phyloP scores from a whole-genome alignment of 768 basidiomycete species.

The Daedaleopsis nitida region DNA sequence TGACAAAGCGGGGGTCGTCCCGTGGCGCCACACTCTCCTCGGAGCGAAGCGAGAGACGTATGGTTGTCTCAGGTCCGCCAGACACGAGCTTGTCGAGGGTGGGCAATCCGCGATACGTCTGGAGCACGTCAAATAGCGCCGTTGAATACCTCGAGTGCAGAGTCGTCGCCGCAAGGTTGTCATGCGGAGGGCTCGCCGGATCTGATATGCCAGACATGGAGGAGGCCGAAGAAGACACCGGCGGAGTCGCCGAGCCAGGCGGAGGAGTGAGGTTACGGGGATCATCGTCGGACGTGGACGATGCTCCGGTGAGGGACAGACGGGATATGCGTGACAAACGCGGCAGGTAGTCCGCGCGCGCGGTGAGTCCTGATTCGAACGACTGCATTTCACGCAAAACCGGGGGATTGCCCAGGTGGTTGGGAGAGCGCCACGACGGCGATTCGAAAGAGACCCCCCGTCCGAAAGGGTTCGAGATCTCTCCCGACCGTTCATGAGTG shows the following conservation, averaged over 20 bases:
- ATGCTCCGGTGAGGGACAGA: constrained; percentile 13
- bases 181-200: constrained; percentile 31
- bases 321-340: constrained; percentile 21
- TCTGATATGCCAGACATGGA: constrained; percentile 16
- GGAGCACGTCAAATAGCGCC: constrained; percentile 79
- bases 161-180: constrained; percentile 46
- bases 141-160: constrained; percentile 68
- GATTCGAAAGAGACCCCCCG: constrained; percentile 61
- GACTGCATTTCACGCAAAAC: constrained; percentile 84
- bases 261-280: constrained; percentile 9
- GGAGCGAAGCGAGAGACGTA: constrained; percentile 66
- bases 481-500: constrained; percentile 10
- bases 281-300: constrained; percentile 4
- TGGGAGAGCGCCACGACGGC: constrained; percentile 47
- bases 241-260: constrained; percentile 12
- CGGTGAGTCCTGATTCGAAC: constrained; percentile 82
- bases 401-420: constrained; percentile 39
- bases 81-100: constrained; percentile 65
- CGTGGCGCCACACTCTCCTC: constrained; percentile 74
- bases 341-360: constrained; percentile 49
- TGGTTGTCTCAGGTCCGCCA: constrained; percentile 59
- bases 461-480: constrained; percentile 64
- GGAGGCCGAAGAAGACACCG: constrained; percentile 8
- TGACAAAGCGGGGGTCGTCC: constrained; percentile 88
- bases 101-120: constrained; percentile 78